phyloP scores from a whole-genome alignment of 2,329 filamentous ascomycete genomes.

The Diaporthe australafricana region DNA sequence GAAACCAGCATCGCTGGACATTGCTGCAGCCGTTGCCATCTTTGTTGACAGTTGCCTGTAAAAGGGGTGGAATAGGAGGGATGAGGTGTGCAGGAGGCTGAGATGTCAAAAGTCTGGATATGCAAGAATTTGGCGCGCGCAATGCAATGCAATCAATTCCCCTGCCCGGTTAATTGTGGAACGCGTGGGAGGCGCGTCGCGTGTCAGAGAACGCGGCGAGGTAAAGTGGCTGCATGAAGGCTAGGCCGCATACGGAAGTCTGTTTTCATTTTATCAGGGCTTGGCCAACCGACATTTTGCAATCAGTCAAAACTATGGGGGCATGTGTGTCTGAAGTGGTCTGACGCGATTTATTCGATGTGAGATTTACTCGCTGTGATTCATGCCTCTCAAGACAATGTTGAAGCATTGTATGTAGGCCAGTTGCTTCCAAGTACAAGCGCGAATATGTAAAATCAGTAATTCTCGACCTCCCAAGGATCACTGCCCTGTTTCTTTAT shows the following conservation, averaged over 20 bases:
- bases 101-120: slow-evolving; percentile 4
- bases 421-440: background rate
- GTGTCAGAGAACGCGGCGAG: slow-evolving; percentile 24
- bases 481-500: slow-evolving; percentile 24
- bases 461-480: too few relatives aligned
- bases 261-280: slow-evolving; percentile 9
- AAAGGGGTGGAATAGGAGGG: background rate
- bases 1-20: slow-evolving; percentile 67
- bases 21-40: slow-evolving; percentile 55
- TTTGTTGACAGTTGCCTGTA: background rate
- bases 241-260: slow-evolving; percentile 30
- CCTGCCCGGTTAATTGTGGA: slow-evolving; percentile 28
- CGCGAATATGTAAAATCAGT: background rate
- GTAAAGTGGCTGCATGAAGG: slow-evolving; percentile 35
- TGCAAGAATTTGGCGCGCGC: slow-evolving; percentile 28
- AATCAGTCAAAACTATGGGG: background rate
- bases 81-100: slow-evolving; percentile 18
- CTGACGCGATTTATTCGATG: background rate
- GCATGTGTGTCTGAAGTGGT: background rate
- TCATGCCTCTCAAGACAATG: background rate
- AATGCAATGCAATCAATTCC: slow-evolving; percentile 4
- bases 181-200: slow-evolving; percentile 31
- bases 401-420: background rate
- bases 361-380: too few relatives aligned
- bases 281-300: slow-evolving; percentile 1